Evolutionary conservation across 768 basidiomycete species (phyloP).

Genomic region (Mycena olivaceomarginata): DNA sequence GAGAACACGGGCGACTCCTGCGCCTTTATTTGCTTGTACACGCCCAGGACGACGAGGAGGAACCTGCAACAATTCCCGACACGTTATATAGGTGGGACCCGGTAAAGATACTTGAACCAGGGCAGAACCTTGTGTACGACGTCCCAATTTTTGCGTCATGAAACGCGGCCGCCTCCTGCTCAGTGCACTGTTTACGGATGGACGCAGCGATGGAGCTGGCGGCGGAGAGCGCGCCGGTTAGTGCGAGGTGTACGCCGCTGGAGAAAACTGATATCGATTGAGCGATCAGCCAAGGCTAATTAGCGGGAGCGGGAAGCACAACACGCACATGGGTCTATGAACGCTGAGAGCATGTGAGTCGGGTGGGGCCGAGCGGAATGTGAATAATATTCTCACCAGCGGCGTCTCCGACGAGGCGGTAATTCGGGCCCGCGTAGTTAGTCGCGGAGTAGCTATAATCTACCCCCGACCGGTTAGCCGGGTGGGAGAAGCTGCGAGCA

Average conservation of each 20-base stretch:
- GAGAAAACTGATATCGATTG: slow-evolving; percentile 55
- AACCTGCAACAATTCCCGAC: slow-evolving; percentile 48
- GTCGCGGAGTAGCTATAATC: slow-evolving; percentile 59
- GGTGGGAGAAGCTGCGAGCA: background rate
- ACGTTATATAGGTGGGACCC: too few species aligned
- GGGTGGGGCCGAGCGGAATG: background rate
- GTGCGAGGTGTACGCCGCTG: slow-evolving; percentile 64
- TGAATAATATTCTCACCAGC: slow-evolving; percentile 44
- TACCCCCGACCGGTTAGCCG: background rate
- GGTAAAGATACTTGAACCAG: too few species aligned
- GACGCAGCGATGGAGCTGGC: slow-evolving; percentile 61
- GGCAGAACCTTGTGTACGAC: slow-evolving; percentile 56
- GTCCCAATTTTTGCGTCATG: slow-evolving; percentile 58
- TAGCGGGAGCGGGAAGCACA: background rate
- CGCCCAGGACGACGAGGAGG: slow-evolving; percentile 61
- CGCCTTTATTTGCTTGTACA: slow-evolving; percentile 66
- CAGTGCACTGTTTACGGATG: slow-evolving; percentile 54
- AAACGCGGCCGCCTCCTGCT: slow-evolving; percentile 55
- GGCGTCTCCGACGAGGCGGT: slow-evolving; percentile 58
- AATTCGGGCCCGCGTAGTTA: slow-evolving; percentile 55
- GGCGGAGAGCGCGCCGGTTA: slow-evolving; percentile 62
- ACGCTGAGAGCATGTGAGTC: background rate
- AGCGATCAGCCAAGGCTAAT: too few species aligned
- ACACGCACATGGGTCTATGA: slow-evolving; percentile 13
- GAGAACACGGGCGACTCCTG: slow-evolving; percentile 60